Percentiles rank a stretch among this genome's conserved stretches.
These are phyloP conservation scores for Apiospora aurea DNA, from an alignment of 2,329 filamentous ascomycete genomes.

Conservation along the genomic window DNA sequence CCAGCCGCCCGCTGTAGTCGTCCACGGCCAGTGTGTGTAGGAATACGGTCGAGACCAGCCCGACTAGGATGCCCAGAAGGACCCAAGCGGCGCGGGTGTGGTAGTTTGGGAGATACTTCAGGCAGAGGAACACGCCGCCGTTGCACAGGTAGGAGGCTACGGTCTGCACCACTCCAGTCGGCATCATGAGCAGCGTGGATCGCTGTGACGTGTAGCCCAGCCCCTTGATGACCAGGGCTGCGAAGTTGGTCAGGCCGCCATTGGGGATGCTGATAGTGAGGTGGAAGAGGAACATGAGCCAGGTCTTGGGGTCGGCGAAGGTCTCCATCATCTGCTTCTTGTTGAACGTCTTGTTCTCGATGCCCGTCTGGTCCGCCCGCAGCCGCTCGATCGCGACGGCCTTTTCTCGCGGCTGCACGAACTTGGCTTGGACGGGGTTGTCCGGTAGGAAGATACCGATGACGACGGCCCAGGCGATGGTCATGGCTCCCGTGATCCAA, in stretches of 20 bases:
- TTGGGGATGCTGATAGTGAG: conserved; percentile 49
- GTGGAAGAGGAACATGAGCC: conserved; percentile 46
- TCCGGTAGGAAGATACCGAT: conserved; percentile 62
- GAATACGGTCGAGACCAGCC: conserved; percentile 38
- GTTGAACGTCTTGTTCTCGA: conserved; percentile 60
- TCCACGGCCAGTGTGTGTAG: conserved; percentile 40
- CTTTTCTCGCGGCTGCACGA: conserved; percentile 53
- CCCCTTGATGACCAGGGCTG: conserved; percentile 11
- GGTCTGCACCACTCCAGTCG: conserved; percentile 42
- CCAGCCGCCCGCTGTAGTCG: conserved; percentile 39
- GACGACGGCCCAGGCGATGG: conserved; percentile 33
- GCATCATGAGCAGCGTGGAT: conserved; percentile 30
- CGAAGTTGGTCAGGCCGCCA: conserved; percentile 24
- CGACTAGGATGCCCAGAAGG: conserved; percentile 33
- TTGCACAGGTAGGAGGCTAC: conserved; percentile 46
- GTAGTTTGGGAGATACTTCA: conserved; percentile 29
- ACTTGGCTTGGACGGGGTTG: conserved; percentile 57
- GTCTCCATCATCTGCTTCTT: conserved; percentile 29
- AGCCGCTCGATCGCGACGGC: conserved; percentile 57
- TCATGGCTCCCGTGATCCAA: conserved; percentile 38
- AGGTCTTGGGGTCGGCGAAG: conserved; percentile 34
- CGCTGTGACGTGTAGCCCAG: conserved; percentile 18
- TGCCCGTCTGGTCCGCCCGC: conserved; percentile 58
- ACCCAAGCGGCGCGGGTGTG: conserved; percentile 33
- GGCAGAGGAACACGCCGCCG: conserved; percentile 43